Evolutionary conservation across 1,139 yeast species (phyloP).

Genomic region (Blastobotrys illinoisensis): DNA sequence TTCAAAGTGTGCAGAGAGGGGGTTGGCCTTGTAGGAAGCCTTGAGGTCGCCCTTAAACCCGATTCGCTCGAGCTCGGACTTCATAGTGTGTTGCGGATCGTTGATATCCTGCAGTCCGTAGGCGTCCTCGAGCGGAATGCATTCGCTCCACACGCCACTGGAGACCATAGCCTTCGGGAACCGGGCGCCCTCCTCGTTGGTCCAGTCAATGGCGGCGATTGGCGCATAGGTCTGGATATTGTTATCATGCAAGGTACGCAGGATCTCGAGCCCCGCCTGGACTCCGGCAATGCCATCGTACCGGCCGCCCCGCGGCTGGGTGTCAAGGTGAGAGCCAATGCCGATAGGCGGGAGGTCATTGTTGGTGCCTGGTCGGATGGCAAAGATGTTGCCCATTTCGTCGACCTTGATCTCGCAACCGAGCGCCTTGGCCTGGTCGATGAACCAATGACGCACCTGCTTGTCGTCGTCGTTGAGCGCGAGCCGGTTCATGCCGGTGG

Average conservation of each 20-base stretch:
- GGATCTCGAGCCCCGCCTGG: conserved; percentile 57
- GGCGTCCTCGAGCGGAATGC: conserved; percentile 42
- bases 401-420: conserved; percentile 60
- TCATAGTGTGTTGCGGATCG: conserved; percentile 47
- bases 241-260: conserved; percentile 59
- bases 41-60: conserved; percentile 53
- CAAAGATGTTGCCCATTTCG: conserved; percentile 63
- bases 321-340: conserved; percentile 69
- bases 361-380: conserved; percentile 54
- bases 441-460: conserved; percentile 64
- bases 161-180: conserved; percentile 64
- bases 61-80: conserved; percentile 52
- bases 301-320: conserved; percentile 76
- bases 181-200: conserved; percentile 75
- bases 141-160: conserved; percentile 62
- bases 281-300: conserved; percentile 69
- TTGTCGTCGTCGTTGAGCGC: conserved; percentile 60
- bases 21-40: conserved; percentile 46
- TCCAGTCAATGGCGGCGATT: conserved; percentile 62
- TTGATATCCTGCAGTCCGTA: conserved; percentile 49
- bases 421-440: conserved; percentile 43
- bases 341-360: conserved; percentile 50
- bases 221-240: conserved; percentile 56
- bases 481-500: conserved; percentile 61
- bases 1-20: conserved; percentile 65